Conservation (phyloP, 2,329 filamentous ascomycete genomes). For the Paracorniculantispora psalliotae region DNA sequence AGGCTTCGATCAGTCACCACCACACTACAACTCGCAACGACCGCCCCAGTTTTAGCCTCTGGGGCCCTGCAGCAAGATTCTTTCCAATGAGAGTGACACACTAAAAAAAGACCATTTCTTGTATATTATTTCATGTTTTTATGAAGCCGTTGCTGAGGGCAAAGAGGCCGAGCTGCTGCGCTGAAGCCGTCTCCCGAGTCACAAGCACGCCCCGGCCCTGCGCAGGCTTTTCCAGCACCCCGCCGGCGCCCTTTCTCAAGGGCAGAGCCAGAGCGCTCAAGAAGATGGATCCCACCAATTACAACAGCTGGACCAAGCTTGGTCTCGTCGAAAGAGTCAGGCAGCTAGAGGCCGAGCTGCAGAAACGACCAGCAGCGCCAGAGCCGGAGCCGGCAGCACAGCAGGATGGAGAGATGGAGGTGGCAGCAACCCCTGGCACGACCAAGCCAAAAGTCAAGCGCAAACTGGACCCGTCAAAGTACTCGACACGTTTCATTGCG, state of each 20-base stretch:
- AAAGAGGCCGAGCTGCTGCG: slow-evolving; percentile 5
- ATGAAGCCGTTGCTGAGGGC: slow-evolving; percentile 4
- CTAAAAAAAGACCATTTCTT: not conserved
- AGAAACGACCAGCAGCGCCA: slow-evolving; percentile 35
- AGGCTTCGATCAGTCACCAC: not conserved
- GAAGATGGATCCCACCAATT: slow-evolving; percentile 35
- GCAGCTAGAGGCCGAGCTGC: slow-evolving; percentile 61
- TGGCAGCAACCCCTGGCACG: slow-evolving; percentile 3
- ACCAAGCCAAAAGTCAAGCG: slow-evolving; percentile 41
- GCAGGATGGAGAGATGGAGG: slow-evolving; percentile 12
- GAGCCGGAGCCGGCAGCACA: not conserved
- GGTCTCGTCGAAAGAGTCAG: slow-evolving; percentile 64
- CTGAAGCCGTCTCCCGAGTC: not conserved
- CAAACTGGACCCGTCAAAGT: slow-evolving; percentile 72
- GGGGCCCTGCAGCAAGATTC: not conserved
- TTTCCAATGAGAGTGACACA: not conserved
- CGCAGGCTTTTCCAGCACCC: slow-evolving; percentile 8
- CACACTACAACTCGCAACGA: not conserved
- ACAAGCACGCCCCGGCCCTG: not conserved
- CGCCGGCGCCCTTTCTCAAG: not conserved
- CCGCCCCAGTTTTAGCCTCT: slow-evolving; percentile 12
- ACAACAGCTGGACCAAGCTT: slow-evolving; percentile 63
- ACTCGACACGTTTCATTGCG: slow-evolving; percentile 78
- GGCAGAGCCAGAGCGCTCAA: slow-evolving; percentile 22
- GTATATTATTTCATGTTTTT: not conserved